Percentiles rank a stretch among this genome's conserved stretches.
Evolutionary conservation across 2,329 filamentous ascomycete species (phyloP).

Genomic region (Didymellaceae sp.): DNA sequence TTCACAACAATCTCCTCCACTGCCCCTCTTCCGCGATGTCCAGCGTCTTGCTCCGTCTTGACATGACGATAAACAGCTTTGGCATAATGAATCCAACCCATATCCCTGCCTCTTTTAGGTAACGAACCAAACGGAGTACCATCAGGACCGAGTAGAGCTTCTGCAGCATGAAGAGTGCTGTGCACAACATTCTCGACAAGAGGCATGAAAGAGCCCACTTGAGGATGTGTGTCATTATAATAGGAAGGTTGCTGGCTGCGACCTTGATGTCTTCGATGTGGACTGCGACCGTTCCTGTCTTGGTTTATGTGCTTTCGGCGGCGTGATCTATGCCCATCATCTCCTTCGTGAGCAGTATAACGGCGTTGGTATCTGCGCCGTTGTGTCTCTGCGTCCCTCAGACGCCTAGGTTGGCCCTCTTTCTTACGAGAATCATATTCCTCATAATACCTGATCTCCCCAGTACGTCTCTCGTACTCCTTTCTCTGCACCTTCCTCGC

Average conservation of each 20-base stretch:
- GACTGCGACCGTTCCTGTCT: not conserved
- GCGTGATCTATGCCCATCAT: no score
- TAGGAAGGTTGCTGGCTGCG: no score
- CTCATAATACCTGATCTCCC: no score
- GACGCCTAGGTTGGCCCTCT: no score
- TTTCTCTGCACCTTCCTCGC: not conserved
- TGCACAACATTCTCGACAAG: no score
- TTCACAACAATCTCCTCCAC: conserved; percentile 23
- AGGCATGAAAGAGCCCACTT: no score
- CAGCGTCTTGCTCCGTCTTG: conserved; percentile 27
- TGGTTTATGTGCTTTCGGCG: no score
- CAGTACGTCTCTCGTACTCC: not conserved
- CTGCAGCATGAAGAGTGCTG: not conserved
- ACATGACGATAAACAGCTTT: conserved; percentile 32
- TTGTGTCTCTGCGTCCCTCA: no score
- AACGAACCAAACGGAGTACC: conserved; percentile 25
- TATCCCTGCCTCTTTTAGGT: conserved; percentile 25
- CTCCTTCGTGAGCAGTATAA: no score
- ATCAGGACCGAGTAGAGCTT: conserved; percentile 19
- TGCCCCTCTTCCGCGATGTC: conserved; percentile 18
- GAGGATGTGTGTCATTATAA: not conserved
- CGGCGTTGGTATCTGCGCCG: no score
- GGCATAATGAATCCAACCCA: conserved; percentile 27
- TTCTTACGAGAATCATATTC: no score
- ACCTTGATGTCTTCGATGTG: not conserved